Evolutionary conservation across 768 basidiomycete species (phyloP).

Genomic region (Suillus lakei): DNA sequence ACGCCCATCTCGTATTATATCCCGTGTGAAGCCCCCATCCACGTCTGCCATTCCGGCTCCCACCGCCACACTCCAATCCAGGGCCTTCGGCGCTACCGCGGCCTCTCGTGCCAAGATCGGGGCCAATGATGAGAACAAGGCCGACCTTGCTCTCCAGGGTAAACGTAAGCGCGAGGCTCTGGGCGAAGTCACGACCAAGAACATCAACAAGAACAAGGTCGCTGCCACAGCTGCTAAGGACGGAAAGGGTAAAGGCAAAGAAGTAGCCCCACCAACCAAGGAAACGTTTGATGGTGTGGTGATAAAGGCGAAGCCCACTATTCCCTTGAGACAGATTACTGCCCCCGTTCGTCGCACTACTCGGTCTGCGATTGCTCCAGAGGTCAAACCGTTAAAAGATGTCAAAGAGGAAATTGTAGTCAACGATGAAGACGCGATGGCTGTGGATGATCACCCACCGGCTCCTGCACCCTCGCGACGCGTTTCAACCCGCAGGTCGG

Average conservation of each 20-base stretch:
- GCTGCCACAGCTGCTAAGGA: conserved; percentile 41
- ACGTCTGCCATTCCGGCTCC: conserved; percentile 35
- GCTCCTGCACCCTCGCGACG: conserved; percentile 17
- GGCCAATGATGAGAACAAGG: conserved; percentile 42
- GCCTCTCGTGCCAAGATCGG: conserved; percentile 39
- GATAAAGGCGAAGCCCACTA: conserved; percentile 52
- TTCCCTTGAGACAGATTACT: conserved; percentile 53
- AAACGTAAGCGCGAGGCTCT: conserved; percentile 81
- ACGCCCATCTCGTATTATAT: conserved; percentile 59
- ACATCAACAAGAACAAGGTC: conserved; percentile 44
- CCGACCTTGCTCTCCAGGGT: conserved; percentile 52
- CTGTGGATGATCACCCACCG: conserved; percentile 48
- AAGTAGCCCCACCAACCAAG: conserved; percentile 40
- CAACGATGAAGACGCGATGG: conserved; percentile 57
- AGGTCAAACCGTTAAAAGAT: conserved; percentile 35
- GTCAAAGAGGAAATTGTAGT: conserved; percentile 38
- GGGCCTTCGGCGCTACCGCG: conserved; percentile 46
- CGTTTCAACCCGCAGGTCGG: conserved; percentile 37
- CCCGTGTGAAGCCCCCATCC: conserved; percentile 63
- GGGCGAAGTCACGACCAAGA: conserved; percentile 70
- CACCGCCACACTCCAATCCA: conserved; percentile 42
- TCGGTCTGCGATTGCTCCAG: conserved; percentile 29
- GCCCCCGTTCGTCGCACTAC: conserved; percentile 43
- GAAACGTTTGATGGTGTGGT: conserved; percentile 68
- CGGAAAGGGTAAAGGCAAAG: conserved; percentile 63